phyloP scores from a whole-genome alignment of 169 alveolate genomes.

The Plasmodium adleri region DNA sequence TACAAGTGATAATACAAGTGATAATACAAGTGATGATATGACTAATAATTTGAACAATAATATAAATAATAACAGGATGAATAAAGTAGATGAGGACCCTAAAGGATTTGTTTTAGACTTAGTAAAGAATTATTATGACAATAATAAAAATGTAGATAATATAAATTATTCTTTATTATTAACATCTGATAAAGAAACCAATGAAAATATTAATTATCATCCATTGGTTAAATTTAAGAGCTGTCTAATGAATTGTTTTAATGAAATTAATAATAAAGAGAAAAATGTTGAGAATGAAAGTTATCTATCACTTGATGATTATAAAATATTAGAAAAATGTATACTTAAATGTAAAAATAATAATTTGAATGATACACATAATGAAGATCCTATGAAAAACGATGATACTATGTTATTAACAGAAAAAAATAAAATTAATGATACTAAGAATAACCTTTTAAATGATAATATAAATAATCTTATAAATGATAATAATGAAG shows the following conservation, averaged over 20 bases:
- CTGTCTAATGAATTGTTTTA: constrained; percentile 25
- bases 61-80: background rate
- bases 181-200: constrained; percentile 5
- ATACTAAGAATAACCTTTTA: constrained; percentile 4
- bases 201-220: constrained; percentile 6
- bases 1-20: background rate
- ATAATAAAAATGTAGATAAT: constrained; percentile 10
- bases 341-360: constrained; percentile 21
- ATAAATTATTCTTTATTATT: constrained; percentile 9
- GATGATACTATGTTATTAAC: background rate
- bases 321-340: constrained; percentile 33
- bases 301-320: constrained; percentile 10
- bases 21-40: background rate
- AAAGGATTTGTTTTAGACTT: background rate
- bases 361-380: background rate
- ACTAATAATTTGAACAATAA: background rate
- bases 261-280: background rate
- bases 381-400: background rate
- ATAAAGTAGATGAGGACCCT: constrained; percentile 1
- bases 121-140: constrained; percentile 15
- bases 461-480: constrained; percentile 1
- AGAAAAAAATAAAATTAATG: background rate
- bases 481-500: no score
- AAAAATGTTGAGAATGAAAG: background rate
- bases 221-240: constrained; percentile 20